These are phyloP conservation scores for Mycena crocata DNA, from an alignment of 768 basidiomycete species.

Conservation along the genomic window DNA sequence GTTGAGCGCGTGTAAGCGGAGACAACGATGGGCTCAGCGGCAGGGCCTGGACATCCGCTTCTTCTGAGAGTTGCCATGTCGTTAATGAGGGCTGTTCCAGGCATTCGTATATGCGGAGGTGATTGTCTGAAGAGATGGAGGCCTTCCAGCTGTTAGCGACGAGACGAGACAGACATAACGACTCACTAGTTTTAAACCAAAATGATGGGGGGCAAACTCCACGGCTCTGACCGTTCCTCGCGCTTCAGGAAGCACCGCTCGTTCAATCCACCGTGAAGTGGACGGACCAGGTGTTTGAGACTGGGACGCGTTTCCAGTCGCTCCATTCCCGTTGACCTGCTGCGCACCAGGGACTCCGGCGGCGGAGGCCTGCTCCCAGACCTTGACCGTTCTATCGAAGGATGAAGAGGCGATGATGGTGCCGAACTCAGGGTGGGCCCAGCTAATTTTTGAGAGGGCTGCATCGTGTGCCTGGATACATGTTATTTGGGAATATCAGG, in stretches of 20 bases:
- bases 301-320: conserved; percentile 22
- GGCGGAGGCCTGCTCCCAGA: conserved; percentile 81
- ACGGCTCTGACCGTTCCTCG: conserved; percentile 87
- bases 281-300: conserved; percentile 38
- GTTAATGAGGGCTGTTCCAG: conserved; percentile 78
- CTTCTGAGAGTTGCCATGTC: conserved; percentile 82
- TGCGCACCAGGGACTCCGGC: conserved; percentile 43
- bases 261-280: conserved; percentile 75
- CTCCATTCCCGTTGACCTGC: conserved; percentile 42
- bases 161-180: conserved; percentile 9
- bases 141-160: conserved; percentile 65
- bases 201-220: conserved; percentile 89
- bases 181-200: conserved; percentile 89
- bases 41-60: conserved; percentile 77
- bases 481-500: not conserved
- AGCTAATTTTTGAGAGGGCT: conserved; percentile 82
- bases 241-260: conserved; percentile 82
- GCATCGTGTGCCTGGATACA: conserved; percentile 89
- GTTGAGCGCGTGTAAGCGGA: conserved; percentile 53
- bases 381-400: conserved; percentile 91
- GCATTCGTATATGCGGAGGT: conserved; percentile 91
- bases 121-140: conserved; percentile 87
- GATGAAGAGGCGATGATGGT: conserved; percentile 87
- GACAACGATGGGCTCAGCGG: conserved; percentile 56
- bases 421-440: conserved; percentile 96